Conservation (phyloP, 495 filamentous ascomycete genomes). For the Parathielavia hyrcaniae region DNA sequence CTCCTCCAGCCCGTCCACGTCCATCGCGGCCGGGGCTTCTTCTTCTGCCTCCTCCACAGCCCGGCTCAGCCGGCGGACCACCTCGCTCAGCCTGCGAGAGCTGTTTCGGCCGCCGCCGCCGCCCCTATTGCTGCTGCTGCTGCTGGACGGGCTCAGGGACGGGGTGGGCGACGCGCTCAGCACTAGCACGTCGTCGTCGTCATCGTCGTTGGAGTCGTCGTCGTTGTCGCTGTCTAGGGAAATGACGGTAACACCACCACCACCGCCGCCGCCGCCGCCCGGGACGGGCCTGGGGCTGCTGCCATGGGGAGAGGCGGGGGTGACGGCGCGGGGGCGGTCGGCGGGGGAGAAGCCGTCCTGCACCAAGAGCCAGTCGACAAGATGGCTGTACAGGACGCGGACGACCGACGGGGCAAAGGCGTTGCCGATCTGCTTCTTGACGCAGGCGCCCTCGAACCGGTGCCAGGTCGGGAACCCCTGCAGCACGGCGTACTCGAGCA, state of each 20-base stretch:
- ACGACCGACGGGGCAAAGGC: constrained; percentile 69
- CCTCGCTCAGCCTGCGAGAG: neutral
- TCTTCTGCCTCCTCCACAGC: neutral
- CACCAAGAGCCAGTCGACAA: constrained; percentile 51
- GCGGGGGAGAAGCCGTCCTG: constrained; percentile 41
- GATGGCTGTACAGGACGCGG: constrained; percentile 51
- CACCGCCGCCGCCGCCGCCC: too few relatives aligned
- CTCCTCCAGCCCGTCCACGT: neutral
- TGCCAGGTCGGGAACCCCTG: constrained; percentile 68
- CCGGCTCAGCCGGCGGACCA: neutral
- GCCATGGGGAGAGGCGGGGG: too few relatives aligned
- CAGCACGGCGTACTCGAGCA: constrained; percentile 67
- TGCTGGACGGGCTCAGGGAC: neutral
- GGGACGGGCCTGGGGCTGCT: too few relatives aligned
- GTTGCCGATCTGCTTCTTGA: constrained; percentile 78
- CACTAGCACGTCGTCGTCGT: neutral
- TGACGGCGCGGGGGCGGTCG: neutral
- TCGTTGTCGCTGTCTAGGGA: neutral
- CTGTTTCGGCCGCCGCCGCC: neutral
- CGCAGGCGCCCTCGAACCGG: constrained; percentile 46
- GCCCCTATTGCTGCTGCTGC: neutral
- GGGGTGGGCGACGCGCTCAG: neutral
- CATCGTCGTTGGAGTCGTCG: neutral
- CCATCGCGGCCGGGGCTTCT: neutral
- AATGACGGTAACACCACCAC: neutral